Evolutionary conservation across 441 rosid genomes (phyloP).

Genomic region (Sinapis alba): DNA sequence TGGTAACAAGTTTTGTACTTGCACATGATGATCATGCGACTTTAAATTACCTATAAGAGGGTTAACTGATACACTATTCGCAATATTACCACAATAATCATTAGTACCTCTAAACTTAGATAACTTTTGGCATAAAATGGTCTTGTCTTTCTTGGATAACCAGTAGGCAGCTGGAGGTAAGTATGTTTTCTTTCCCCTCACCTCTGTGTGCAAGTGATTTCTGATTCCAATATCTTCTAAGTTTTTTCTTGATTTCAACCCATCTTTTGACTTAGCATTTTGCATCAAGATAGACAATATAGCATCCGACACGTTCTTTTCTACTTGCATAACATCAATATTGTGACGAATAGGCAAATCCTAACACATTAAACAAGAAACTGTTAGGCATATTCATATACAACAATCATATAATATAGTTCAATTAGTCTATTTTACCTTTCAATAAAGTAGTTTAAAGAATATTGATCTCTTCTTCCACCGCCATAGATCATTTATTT

Average conservation of each 20-base stretch:
- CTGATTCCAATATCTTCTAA: not conserved
- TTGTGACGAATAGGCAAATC: too few relatives aligned
- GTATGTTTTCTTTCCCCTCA: not conserved
- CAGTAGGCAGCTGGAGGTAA: not conserved
- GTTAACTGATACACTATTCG: too few relatives aligned
- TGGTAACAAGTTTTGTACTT: not conserved
- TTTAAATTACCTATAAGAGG: not conserved
- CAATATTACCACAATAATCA: too few relatives aligned
- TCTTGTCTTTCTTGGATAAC: not conserved
- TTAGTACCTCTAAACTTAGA: not conserved
- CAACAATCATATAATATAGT: too few relatives aligned
- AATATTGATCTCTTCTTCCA: too few relatives aligned
- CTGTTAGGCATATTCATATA: too few relatives aligned
- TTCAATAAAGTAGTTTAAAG: too few relatives aligned
- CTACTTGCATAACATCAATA: not conserved
- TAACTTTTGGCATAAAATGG: not conserved
- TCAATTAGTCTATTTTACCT: too few relatives aligned
- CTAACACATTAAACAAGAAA: too few relatives aligned
- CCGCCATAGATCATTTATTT: too few relatives aligned
- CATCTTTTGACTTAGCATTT: not conserved
- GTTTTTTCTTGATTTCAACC: not conserved
- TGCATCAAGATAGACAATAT: not conserved
- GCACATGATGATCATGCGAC: not conserved
- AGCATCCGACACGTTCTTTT: not conserved
- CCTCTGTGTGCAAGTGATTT: not conserved